Base-by-base conservation (phyloP, 257 asterid species). In the Mitragyna speciosa region DNA sequence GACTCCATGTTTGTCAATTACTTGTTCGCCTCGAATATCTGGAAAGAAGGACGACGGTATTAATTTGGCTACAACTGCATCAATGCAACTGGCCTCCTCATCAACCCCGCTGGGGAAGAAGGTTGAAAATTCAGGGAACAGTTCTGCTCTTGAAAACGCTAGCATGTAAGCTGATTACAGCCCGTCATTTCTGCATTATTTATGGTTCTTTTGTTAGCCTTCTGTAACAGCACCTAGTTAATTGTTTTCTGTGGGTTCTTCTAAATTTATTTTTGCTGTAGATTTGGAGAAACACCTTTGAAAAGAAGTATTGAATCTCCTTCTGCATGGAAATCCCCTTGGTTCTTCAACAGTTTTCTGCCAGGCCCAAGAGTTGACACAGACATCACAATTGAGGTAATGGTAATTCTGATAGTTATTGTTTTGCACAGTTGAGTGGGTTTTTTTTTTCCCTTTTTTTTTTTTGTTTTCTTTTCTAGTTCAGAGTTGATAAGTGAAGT, bases 261-360 rank as follows among this genome's bases (percentile, higher is more conserved):
- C 70, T 47, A 14, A 73, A 72, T 49, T 56, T 64, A 19, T 67
- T 80, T 26, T 74, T 58, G 71, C 79, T 71, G 54, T 85, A 96
- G 98, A 77, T 90, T 87, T 81, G 86, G 90, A 48, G 99, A 91
- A 68, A 94, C 98, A 11, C 96, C 96, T 64, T 90, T 91, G 48
- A 94, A 80, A 88, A 90, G 94, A 81, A 90, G 93, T 79, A 79
- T 92, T 45, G 99, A 94, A 80, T 94, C 98, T 84, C 98, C 99
- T 84, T 94, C 94, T 47, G 92, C 97, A 31, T 96, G 98, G 99
- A 94, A 88, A 82, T 96, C 99, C 67, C 99, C 99, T 54, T 94
- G 99, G 99, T 89, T 94, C 85, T 70, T 90, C 82, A 94, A 87
- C 86, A 78, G 78, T 80, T 92, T 92, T 79, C 88, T 83, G 64